Base-by-base conservation (phyloP, 2,329 filamentous ascomycete species). In the Gyromitra esculenta region DNA sequence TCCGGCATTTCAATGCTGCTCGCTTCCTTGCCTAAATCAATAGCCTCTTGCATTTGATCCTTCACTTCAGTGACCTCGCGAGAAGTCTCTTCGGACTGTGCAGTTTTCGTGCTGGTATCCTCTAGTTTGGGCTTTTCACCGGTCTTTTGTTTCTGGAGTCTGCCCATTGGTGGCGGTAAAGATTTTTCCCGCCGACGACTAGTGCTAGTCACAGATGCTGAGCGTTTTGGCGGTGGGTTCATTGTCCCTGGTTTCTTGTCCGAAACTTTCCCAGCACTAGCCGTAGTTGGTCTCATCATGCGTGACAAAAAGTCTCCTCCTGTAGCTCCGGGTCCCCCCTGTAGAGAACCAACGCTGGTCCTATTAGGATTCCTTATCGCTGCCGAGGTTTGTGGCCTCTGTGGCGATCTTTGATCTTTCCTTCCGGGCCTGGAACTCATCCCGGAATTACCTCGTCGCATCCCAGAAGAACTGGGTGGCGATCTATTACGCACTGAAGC, bases 211-310 rank as follows among this genome's bases (percentile, higher is more conserved):
- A 76, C 72, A 6, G 76, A 77, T 11, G 70, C 67, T 1, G 76
- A 60, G 25, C 72, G 59, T 66, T 76, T 76, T 11, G 57, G 37
- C 4, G 71, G 71, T 8, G 43, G 63, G 21, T 74, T 60, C 60
- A 59, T 63, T 1, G 75, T 43, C 7, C 67, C 59, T 52, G 71
- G 64, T 39, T 77, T 77, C 62, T 76, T 76, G 50, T 70, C 77
- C 31, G 57, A 71, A 57, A 69, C 60, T 41, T 78, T 79, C 18
- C 77, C 66, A 18, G 76, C 73, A 9, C 75, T 78, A n/a, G 75
- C 73, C 11, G 76, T 76, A 7, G 77, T 79, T 25, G 77, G 77
- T 48, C 77, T 69, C 72, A 73, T 79, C 77, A 79, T 78, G 11
- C 77, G 69, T 25, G 77, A 76, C 41, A 79, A 70, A 52, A 79